These are phyloP conservation scores for Exophiala bonariae DNA, from an alignment of 2,329 filamentous ascomycete species.

Conservation along the genomic window DNA sequence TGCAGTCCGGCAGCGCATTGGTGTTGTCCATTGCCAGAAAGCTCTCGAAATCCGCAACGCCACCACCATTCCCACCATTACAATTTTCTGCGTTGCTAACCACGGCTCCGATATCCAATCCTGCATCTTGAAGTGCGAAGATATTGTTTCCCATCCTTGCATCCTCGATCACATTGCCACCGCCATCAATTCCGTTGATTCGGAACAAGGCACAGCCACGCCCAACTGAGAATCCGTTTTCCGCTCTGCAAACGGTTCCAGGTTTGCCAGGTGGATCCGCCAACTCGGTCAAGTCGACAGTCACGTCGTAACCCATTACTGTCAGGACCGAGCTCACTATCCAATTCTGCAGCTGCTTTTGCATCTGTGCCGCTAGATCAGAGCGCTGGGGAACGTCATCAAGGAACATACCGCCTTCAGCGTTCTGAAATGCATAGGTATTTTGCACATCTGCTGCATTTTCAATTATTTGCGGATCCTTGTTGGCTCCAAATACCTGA, in stretches of 20 bases:
- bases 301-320: constrained; percentile 9
- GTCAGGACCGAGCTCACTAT: constrained; percentile 10
- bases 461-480: constrained; percentile 1
- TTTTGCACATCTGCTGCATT: not conserved
- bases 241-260: constrained; percentile 1
- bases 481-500: constrained; percentile 8
- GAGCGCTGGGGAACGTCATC: constrained; percentile 8
- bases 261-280: not conserved
- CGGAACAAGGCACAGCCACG: constrained; percentile 8
- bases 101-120: constrained; percentile 8
- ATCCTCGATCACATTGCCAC: constrained; percentile 8
- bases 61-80: constrained; percentile 5
- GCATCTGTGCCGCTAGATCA: constrained; percentile 6
- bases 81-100: constrained; percentile 7
- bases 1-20: constrained; percentile 5
- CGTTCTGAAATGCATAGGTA: constrained; percentile 9
- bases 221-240: constrained; percentile 6
- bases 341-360: constrained; percentile 12
- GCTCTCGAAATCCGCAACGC: constrained; percentile 6
- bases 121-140: constrained; percentile 9
- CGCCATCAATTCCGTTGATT: constrained; percentile 7
- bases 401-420: constrained; percentile 5
- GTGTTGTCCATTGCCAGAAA: constrained; percentile 10
- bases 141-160: constrained; percentile 11
- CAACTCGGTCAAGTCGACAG: constrained; percentile 4